Evolutionary conservation across 805 yeast species (phyloP).

Genomic region (Pichia eremophila): DNA sequence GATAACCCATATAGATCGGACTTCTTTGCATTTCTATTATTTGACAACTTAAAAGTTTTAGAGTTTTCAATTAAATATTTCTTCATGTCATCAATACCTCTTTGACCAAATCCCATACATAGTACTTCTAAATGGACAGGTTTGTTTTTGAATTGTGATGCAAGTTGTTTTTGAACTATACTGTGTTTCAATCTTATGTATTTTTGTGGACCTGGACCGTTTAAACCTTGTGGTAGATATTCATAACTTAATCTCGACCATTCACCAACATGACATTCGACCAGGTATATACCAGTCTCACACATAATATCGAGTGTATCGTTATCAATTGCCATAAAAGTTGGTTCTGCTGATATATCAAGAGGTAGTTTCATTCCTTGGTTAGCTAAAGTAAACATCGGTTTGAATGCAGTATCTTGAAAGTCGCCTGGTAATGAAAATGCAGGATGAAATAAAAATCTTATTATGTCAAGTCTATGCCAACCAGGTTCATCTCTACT

Average conservation of each 20-base stretch:
- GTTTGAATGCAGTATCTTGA: constrained; percentile 32
- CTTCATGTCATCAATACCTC: constrained; percentile 40
- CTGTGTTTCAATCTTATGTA: constrained; percentile 41
- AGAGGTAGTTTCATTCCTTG: constrained; percentile 25
- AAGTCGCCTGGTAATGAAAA: constrained; percentile 64
- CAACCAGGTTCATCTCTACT: constrained; percentile 72
- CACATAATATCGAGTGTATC: constrained; percentile 41
- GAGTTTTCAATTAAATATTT: constrained; percentile 20
- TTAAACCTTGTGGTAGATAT: constrained; percentile 44
- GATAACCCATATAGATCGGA: constrained; percentile 22
- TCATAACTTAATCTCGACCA: constrained; percentile 51
- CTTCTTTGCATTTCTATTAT: constrained; percentile 11
- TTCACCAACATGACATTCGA: constrained; percentile 63
- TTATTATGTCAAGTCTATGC: constrained; percentile 71
- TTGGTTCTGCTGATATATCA: constrained; percentile 32
- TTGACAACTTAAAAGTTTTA: constrained; percentile 11
- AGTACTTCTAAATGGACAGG: constrained; percentile 45
- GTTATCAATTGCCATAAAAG: constrained; percentile 36
- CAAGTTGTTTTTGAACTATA: constrained; percentile 32
- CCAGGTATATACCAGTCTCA: constrained; percentile 58
- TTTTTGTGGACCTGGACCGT: constrained; percentile 54
- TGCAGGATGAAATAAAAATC: constrained; percentile 75
- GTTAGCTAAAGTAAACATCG: constrained; percentile 19
- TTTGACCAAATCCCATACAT: constrained; percentile 52
- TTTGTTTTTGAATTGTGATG: constrained; percentile 25